Percentiles rank a stretch among this genome's conserved stretches.
Evolutionary conservation across 1,284 basidiomycete species (phyloP).

Genomic region (Bothia castanella): DNA sequence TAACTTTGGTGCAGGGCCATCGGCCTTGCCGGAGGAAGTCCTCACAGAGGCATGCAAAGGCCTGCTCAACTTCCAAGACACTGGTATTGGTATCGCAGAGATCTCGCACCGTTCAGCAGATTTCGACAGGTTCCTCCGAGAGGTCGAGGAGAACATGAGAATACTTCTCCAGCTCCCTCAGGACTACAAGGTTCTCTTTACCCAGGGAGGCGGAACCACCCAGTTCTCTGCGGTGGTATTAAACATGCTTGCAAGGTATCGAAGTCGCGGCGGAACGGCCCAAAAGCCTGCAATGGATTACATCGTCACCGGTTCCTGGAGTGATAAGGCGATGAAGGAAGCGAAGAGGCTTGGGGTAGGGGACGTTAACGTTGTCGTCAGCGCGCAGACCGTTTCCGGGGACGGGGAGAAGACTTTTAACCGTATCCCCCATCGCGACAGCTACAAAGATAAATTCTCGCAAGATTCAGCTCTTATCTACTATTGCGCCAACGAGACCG

Average conservation of each 20-base stretch:
- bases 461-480: conserved; percentile 84
- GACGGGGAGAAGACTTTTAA: conserved; percentile 70
- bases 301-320: conserved; percentile 89
- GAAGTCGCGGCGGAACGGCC: conserved; percentile 58
- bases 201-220: conserved; percentile 86
- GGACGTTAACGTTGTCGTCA: conserved; percentile 66
- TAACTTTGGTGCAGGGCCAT: conserved; percentile 93
- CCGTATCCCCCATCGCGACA: conserved; percentile 68
- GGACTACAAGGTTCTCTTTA: conserved; percentile 85
- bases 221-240: conserved; percentile 89
- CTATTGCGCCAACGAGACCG: conserved; percentile 99
- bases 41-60: conserved; percentile 76
- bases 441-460: conserved; percentile 81
- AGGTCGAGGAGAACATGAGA: conserved; percentile 68
- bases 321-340: conserved; percentile 81
- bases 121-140: conserved; percentile 69
- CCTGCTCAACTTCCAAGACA: conserved; percentile 81
- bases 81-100: conserved; percentile 92
- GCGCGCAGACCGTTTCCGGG: conserved; percentile 57
- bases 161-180: conserved; percentile 75
- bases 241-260: conserved; percentile 82
- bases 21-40: conserved; percentile 79
- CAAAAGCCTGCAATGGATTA: conserved; percentile 75
- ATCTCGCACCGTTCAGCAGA: conserved; percentile 90
- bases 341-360: conserved; percentile 62